phyloP scores from a whole-genome alignment of 2,329 filamentous ascomycete species.

The Akanthomyces uredinophilus region DNA sequence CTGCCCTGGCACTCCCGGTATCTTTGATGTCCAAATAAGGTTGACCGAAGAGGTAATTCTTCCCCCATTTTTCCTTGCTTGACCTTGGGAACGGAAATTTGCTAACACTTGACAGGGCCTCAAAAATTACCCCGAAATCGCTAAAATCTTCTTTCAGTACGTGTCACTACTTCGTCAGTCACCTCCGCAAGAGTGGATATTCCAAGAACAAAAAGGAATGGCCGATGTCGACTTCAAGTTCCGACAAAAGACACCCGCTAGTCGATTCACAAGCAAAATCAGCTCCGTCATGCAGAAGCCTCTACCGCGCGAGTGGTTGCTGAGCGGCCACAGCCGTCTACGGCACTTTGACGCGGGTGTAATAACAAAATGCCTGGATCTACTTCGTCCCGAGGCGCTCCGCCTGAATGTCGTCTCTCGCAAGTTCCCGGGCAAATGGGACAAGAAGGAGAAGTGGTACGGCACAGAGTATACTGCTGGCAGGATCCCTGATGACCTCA shows the following conservation, averaged over 20 bases:
- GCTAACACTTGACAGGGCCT: conserved; percentile 46
- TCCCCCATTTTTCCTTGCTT: background rate
- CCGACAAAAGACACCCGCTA: conserved; percentile 85
- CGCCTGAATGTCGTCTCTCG: conserved; percentile 78
- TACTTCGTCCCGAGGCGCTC: conserved; percentile 83
- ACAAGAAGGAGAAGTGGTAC: conserved; percentile 93
- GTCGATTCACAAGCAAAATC: conserved; percentile 79
- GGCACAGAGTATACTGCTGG: conserved; percentile 88
- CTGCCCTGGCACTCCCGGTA: conserved; percentile 69
- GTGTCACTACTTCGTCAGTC: conserved; percentile 77
- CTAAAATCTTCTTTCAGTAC: conserved; percentile 86
- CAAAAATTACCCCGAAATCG: conserved; percentile 74
- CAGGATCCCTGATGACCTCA: conserved; percentile 70
- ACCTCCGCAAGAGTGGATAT: conserved; percentile 86
- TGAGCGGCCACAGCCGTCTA: conserved; percentile 73
- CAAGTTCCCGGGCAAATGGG: conserved; percentile 77
- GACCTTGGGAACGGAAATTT: background rate
- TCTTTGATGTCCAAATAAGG: conserved; percentile 75
- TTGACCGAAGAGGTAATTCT: conserved; percentile 70
- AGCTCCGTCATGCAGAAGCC: conserved; percentile 89
- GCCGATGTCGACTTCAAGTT: conserved; percentile 94
- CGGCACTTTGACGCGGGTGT: conserved; percentile 73
- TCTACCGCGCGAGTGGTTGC: conserved; percentile 76
- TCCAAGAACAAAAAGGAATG: conserved; percentile 84
- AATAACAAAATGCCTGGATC: conserved; percentile 69